These are phyloP conservation scores for Gliomastix tumulicola DNA, from an alignment of 2,329 filamentous ascomycete species.

Conservation along the genomic window DNA sequence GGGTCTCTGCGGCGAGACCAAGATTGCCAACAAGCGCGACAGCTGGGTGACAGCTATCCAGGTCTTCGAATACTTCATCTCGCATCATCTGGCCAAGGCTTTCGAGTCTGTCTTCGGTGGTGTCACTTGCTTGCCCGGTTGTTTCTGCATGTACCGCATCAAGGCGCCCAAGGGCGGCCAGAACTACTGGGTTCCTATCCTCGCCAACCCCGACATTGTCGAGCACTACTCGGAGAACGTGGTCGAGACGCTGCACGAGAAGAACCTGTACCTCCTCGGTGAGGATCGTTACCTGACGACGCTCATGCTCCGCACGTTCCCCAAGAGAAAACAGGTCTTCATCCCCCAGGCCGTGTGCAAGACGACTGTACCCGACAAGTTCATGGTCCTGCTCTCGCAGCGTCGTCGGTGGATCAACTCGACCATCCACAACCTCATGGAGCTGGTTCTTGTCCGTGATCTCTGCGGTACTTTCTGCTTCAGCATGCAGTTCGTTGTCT, in stretches of 20 bases:
- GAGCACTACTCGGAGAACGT: conserved; percentile 99
- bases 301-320: conserved; percentile 97
- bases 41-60: conserved; percentile 98
- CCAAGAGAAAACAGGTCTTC: conserved; percentile 97
- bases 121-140: conserved; percentile 96
- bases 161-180: conserved; percentile 97
- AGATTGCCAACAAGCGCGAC: conserved; percentile 96
- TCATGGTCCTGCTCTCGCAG: conserved; percentile 88
- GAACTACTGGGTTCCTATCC: conserved; percentile 98
- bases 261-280: conserved; percentile 85
- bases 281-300: conserved; percentile 95
- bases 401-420: conserved; percentile 98
- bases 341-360: conserved; percentile 98
- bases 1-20: conserved; percentile 97
- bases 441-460: conserved; percentile 89
- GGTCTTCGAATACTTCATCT: conserved; percentile 99
- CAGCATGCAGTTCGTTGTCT: conserved; percentile 98
- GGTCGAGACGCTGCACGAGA: conserved; percentile 96
- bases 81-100: conserved; percentile 91
- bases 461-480: conserved; percentile 99
- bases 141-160: conserved; percentile 99
- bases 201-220: conserved; percentile 96
- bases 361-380: conserved; percentile 89
- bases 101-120: conserved; percentile 98
- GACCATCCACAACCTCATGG: conserved; percentile 97